Evolutionary conservation across 768 basidiomycete genomes (phyloP).

Genomic region (Rossbeevera mucosa): DNA sequence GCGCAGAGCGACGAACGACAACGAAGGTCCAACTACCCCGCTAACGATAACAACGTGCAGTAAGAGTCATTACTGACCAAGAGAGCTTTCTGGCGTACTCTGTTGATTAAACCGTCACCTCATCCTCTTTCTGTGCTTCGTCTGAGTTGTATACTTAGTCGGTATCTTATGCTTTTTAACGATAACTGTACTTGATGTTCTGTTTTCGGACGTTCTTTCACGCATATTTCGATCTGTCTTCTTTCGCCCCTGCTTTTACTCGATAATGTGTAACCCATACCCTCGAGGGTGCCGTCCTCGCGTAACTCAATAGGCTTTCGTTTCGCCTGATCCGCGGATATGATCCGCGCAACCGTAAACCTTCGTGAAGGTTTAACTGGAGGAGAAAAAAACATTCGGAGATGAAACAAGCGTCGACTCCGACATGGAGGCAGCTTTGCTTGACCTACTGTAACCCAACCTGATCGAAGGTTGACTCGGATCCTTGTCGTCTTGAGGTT

Average conservation of each 20-base stretch:
- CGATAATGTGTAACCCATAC: slow-evolving; percentile 11
- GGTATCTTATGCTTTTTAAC: slow-evolving; percentile 28
- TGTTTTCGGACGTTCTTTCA: slow-evolving; percentile 4
- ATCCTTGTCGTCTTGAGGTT: not conserved
- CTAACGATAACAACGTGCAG: slow-evolving; percentile 7
- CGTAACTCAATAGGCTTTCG: slow-evolving; percentile 11
- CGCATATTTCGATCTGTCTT: slow-evolving; percentile 1
- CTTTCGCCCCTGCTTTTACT: slow-evolving; percentile 8
- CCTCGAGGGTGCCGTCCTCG: slow-evolving; percentile 7
- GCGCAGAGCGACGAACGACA: slow-evolving; percentile 24
- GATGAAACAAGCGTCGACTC: slow-evolving; percentile 26
- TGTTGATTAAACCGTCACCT: slow-evolving; percentile 9
- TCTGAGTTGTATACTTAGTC: slow-evolving; percentile 26
- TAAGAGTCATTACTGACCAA: not conserved
- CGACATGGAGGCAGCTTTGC: slow-evolving; percentile 6
- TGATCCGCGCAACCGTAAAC: slow-evolving; percentile 24
- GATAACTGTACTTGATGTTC: slow-evolving; percentile 15
- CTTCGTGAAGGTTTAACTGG: slow-evolving; percentile 3
- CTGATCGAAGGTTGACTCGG: not conserved
- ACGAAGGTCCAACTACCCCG: slow-evolving; percentile 18
- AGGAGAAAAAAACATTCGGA: slow-evolving; percentile 19
- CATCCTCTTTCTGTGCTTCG: slow-evolving; percentile 14
- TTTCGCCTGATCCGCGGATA: slow-evolving; percentile 22
- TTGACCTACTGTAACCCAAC: not conserved
- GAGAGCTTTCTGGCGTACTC: not conserved